Evolutionary conservation across 345 rosid species (phyloP), one percentile per base, ranked within the genome.

Genomic region (Citrus sp.): DNA sequence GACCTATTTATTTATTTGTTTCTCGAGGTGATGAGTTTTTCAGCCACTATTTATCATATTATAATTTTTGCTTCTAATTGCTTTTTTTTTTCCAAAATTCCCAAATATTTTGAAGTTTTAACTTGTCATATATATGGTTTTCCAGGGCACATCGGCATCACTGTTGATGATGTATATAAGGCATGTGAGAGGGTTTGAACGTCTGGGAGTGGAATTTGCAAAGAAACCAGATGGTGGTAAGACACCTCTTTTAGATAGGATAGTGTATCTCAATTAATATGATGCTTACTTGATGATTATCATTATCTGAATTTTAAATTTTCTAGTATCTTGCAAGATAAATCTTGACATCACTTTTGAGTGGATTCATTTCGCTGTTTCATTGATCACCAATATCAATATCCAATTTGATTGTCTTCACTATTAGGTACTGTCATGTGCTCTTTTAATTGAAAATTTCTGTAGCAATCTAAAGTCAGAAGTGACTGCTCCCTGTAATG

Each of bases 101-200:
- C 30, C 60, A 18, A 21, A 19, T 25, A 14, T 9, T 19, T 28
- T 7, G 1, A 59, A 24, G 2, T 37, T 24, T 12, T 54, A 13
- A 34, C 19, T 76, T 54, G 25, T 76, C 34, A 32, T 73, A 19
- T n/a, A n/a, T 71, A 9, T 59, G 67, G 24, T 70, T 28, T 80
- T 78, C n/a, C 85, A 94, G 99, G 99, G 60, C 98, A 96, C 80
- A 92, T 96, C 7, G 99, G 99, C 72, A 86, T 94, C 77, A 92
- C 99, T 5, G 98, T 96, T 80, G 97, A 94, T 85, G 97, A 94
- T 79, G 89, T 91, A 21, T 87, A 85, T 92, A 90, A 94, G 89
- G 99, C 98, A 77, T 94, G 99, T 58, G 98, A 90, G 87, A 89
- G 98, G n/a, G 85, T 96, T 96, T 82, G 92, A 91, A 85, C 79